Base-by-base conservation (phyloP, 1,284 basidiomycete species). In the Tilletiaria anomala region DNA sequence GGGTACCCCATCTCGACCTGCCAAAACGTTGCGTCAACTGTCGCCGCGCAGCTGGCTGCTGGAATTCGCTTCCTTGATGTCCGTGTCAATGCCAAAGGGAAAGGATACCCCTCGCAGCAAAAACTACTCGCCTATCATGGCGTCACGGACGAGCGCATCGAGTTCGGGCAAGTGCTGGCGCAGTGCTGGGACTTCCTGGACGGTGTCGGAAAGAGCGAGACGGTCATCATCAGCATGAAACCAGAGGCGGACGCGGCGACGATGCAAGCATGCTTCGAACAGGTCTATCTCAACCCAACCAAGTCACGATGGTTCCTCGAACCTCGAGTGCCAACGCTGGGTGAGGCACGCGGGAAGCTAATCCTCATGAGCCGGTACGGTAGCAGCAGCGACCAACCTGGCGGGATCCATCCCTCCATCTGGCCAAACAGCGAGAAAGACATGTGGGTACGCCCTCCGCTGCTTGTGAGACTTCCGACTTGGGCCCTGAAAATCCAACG, bases 61-160 rank as follows among this genome's bases (percentile, higher is more conserved):
- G 57, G 57, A 0, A 51, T 60, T 3, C 50, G 57, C 0, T 60
- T 50, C 42, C 46, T 60, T 23, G 57, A 60, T 41, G 21, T 60
- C 17, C 48, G 57, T 0, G 45, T 60, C 1, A 35, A 44, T 29
- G 26, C 26, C 10, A 29, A 29, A 29, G n/a, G n/a, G n/a, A n/a
- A n/a, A n/a, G n/a, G n/a, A n/a, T n/a, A n/a, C 26, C 26, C 26
- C 26, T 8, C 8, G 11, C 41, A 56, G 29, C 16, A 26, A 18
- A 32, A 44, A 4, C 33, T 50, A 4, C 39, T 56, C 5, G 57
- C 57, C 17, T 60, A 57, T 34, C 57, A 60, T 32, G 56, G 57
- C 8, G 35, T 52, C 2, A 47, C 44, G 3, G 56, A 54, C 22
- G 38, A 60, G 17, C 42, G 47, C 34, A 52, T 54, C 21, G 51